Conservation (phyloP, 169 alveolate species). For the Theileria parva region DNA sequence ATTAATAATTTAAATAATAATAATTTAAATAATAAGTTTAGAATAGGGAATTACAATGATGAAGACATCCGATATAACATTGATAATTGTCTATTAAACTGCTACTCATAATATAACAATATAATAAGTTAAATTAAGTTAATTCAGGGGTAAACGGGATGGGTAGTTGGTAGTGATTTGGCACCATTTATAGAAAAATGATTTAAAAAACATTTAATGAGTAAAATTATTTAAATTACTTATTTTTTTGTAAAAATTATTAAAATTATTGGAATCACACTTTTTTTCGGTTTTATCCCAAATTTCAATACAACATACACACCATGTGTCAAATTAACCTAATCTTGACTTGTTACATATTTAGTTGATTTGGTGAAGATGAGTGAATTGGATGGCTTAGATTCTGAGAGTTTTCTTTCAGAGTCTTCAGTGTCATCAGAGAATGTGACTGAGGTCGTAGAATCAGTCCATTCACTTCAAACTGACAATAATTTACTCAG, state of each 20-base stretch:
- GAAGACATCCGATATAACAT: slow-evolving; percentile 63
- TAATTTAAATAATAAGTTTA: no score
- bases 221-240: not conserved
- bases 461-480: not conserved
- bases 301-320: not conserved
- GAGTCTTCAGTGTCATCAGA: not conserved
- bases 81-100: slow-evolving; percentile 58
- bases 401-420: not conserved
- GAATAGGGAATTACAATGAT: slow-evolving; percentile 29
- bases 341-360: not conserved
- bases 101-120: slow-evolving; percentile 23
- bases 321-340: not conserved
- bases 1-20: no score
- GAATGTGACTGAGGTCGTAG: slow-evolving; percentile 10
- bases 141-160: not conserved
- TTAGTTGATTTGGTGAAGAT: no score
- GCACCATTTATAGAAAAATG: not conserved
- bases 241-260: not conserved
- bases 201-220: not conserved
- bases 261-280: not conserved
- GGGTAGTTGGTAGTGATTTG: not conserved
- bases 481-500: not conserved
- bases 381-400: not conserved
- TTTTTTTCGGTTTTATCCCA: not conserved
- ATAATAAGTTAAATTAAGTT: not conserved